Percentiles rank a stretch among this genome's conserved stretches.
These are phyloP conservation scores for Aciculosporium take DNA, from an alignment of 2,329 filamentous ascomycete genomes.

Conservation along the genomic window DNA sequence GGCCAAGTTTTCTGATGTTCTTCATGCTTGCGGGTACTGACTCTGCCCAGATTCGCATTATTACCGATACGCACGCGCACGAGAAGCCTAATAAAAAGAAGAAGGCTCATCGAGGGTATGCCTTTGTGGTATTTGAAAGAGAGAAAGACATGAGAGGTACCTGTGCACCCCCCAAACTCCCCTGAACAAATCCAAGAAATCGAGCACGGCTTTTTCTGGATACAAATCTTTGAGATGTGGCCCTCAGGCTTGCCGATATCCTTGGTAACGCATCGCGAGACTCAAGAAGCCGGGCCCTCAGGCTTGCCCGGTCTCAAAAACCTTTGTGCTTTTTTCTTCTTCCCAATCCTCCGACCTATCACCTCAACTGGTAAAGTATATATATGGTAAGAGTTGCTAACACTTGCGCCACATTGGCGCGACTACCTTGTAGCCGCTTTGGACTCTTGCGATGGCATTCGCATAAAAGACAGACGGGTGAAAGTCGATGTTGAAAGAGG, in stretches of 20 bases:
- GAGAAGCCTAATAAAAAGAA: slow-evolving; percentile 63
- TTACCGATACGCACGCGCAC: slow-evolving; percentile 58
- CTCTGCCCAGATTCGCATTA: slow-evolving; percentile 60
- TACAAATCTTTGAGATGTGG: slow-evolving; percentile 21
- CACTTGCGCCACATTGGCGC: slow-evolving; percentile 43
- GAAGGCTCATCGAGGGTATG: slow-evolving; percentile 78
- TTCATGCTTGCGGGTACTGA: background rate
- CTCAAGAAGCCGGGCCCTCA: slow-evolving; percentile 34
- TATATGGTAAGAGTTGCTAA: slow-evolving; percentile 52
- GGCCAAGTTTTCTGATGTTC: background rate
- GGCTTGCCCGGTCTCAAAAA: slow-evolving; percentile 36
- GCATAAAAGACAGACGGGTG: slow-evolving; percentile 82
- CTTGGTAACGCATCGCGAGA: slow-evolving; percentile 29
- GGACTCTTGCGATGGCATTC: slow-evolving; percentile 70
- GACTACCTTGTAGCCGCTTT: slow-evolving; percentile 65
- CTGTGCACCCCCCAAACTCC: slow-evolving; percentile 19
- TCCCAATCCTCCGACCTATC: slow-evolving; percentile 1
- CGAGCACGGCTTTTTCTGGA: slow-evolving; percentile 7
- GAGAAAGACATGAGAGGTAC: slow-evolving; percentile 99
- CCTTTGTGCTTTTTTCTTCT: slow-evolving; percentile 11
- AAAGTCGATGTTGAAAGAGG: slow-evolving; percentile 94
- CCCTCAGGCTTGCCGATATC: slow-evolving; percentile 29
- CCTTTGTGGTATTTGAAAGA: slow-evolving; percentile 91
- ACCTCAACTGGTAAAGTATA: slow-evolving; percentile 4
- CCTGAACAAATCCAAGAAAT: slow-evolving; percentile 4